These are phyloP conservation scores for Passiflora organensis DNA, from an alignment of 345 rosid genomes.

Conservation along the genomic window DNA sequence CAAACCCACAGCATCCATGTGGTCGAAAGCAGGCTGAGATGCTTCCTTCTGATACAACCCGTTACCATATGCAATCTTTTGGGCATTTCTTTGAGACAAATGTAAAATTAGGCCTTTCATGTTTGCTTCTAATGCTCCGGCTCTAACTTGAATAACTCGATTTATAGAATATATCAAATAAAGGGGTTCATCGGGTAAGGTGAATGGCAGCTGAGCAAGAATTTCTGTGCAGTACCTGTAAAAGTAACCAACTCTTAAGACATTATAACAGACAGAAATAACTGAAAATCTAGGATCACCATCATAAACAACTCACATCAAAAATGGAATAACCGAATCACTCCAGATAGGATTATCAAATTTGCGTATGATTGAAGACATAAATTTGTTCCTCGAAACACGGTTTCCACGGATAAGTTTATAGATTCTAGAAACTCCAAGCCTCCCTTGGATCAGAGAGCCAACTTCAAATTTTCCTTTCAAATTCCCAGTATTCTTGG, in stretches of 20 bases:
- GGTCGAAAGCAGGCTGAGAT: conserved; percentile 23
- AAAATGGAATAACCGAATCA: conserved; percentile 59
- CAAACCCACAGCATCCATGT: conserved; percentile 44
- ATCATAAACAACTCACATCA: conserved; percentile 58
- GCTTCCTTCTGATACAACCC: conserved; percentile 43
- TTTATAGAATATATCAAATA: conserved; percentile 85
- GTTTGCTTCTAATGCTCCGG: conserved; percentile 90
- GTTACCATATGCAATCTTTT: conserved; percentile 34
- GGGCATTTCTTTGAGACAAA: conserved; percentile 48
- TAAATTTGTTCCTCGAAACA: conserved; percentile 87
- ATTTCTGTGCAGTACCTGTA: conserved; percentile 96
- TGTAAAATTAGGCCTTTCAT: conserved; percentile 62
- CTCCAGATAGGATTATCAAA: conserved; percentile 78
- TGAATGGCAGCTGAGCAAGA: conserved; percentile 88
- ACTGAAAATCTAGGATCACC: conserved; percentile 7
- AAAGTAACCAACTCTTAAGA: conserved; percentile 11
- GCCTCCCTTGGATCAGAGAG: conserved; percentile 80
- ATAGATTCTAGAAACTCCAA: conserved; percentile 94
- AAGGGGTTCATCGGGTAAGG: conserved; percentile 96
- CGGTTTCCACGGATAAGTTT: conserved; percentile 93
- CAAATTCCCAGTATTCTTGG: conserved; percentile 48
- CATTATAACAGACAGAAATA: neutral
- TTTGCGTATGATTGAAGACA: conserved; percentile 95
- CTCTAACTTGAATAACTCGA: conserved; percentile 89
- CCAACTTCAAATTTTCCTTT: conserved; percentile 59